These are phyloP conservation scores for Antitrichia curtipendula DNA, from an alignment of 225 moss, liverwort and hornwort genomes.

Conservation along the genomic window DNA sequence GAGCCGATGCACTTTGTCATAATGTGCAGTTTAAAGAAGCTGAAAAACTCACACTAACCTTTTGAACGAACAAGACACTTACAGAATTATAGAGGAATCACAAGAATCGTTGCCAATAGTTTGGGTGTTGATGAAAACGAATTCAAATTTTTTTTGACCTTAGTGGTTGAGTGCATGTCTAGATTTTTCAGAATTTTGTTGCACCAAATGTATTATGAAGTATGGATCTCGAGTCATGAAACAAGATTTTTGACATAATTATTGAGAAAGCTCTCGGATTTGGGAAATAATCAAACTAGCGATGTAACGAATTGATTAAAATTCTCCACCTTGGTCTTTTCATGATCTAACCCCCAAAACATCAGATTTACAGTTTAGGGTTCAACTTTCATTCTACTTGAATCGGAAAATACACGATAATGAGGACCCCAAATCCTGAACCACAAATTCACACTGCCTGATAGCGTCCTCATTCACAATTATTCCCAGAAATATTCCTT, in stretches of 20 bases:
- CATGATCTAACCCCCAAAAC: background rate
- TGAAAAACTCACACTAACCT: background rate
- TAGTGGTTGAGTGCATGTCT: background rate
- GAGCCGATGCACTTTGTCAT: background rate
- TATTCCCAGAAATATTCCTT: background rate
- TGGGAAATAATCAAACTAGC: background rate
- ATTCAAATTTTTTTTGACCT: background rate
- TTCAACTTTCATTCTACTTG: background rate
- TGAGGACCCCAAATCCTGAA: background rate
- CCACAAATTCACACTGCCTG: background rate
- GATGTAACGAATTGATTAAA: background rate
- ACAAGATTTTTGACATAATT: too few species aligned
- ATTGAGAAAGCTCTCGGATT: too few species aligned
- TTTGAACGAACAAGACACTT: background rate
- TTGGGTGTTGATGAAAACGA: background rate
- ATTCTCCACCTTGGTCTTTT: background rate
- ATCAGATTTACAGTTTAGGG: background rate
- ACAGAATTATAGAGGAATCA: background rate
- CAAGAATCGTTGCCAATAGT: background rate
- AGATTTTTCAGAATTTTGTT: background rate
- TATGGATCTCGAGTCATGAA: background rate
- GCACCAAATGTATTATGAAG: background rate
- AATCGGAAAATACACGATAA: background rate
- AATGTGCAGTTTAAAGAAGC: background rate
- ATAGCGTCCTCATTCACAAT: background rate